Evolutionary conservation across 768 basidiomycete species (phyloP).

Genomic region (Xerocomellus chrysenteron): DNA sequence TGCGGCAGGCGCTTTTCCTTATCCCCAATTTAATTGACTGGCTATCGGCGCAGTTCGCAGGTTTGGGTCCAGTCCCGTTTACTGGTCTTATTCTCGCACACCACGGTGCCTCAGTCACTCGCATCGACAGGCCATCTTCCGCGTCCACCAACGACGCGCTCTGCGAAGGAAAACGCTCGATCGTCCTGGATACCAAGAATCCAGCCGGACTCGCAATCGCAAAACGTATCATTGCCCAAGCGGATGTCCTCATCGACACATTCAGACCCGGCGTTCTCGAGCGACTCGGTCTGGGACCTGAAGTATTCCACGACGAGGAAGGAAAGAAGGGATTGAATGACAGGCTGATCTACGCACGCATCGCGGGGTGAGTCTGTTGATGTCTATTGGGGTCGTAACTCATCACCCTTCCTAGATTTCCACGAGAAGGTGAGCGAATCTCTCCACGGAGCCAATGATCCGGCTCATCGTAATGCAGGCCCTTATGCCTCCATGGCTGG

Average conservation of each 20-base stretch:
- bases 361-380: conserved; percentile 59
- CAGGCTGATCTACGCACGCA: conserved; percentile 67
- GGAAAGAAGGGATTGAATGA: conserved; percentile 52
- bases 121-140: conserved; percentile 63
- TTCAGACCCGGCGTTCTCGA: conserved; percentile 85
- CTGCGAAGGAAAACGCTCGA: conserved; percentile 75
- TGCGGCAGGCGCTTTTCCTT: background rate
- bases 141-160: conserved; percentile 47
- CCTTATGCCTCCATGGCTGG: conserved; percentile 77
- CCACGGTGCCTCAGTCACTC: conserved; percentile 73
- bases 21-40: background rate
- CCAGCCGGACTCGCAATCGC: conserved; percentile 54
- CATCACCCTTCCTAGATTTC: conserved; percentile 44
- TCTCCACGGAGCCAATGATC: background rate
- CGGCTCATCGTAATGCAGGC: conserved; percentile 42
- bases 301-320: conserved; percentile 59
- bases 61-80: conserved; percentile 80
- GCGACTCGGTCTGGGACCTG: conserved; percentile 71
- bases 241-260: conserved; percentile 84
- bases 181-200: conserved; percentile 65
- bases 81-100: conserved; percentile 77
- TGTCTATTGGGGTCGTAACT: background rate
- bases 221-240: conserved; percentile 55
- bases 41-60: conserved; percentile 57
- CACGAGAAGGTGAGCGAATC: conserved; percentile 49